Evolutionary conservation across 2,329 filamentous ascomycete genomes (phyloP), one percentile per base, ranked within the genome.

Genomic region (Scedosporium boydii): DNA sequence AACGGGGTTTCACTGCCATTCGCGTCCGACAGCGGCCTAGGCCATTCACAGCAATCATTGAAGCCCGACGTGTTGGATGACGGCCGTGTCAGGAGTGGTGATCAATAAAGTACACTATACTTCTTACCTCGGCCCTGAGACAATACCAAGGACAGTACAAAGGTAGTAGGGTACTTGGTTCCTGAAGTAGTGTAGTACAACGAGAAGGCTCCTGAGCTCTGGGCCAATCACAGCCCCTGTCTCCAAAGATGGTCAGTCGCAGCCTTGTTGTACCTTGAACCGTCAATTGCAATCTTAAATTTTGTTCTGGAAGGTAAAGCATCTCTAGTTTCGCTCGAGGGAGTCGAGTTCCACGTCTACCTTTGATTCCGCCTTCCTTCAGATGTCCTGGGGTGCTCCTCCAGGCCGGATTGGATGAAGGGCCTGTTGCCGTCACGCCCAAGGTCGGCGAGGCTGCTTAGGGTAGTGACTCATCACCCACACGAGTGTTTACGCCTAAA

Each of bases 391-490:
- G 42, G 44, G 59, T 62, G 38, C 21, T 41, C 41, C 53, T 58
- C 21, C 23, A 6, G 60, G 26, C 51, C 38, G 38, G 23, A 57
- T 46, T 44, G 60, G 38, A 62, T 62, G 60, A 58, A 62, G 60
- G 60, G 51, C 38, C 34, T 58, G 51, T 57, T 41, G 48, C 51
- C 57, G 51, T 62, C 60, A 26, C 23, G 34, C 34, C 34, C 38
- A 38, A 26, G 51, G 60, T 48, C 60, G 14, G 51, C 60, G n/a
- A 58, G 60, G 51, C 60, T 62, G 53, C 48, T 56, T 42, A 62
- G 60, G 38, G 53, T 53, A 62, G 51, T 62, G 60, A 62, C 60
- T 62, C 60, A 62, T 62, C 60, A 62, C 42, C 34, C 53, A 56
- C 60, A 55, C 23, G 38, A 21, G 59, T 51, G n/a, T 27, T 41